Evolutionary conservation across 108 stramenopile species (phyloP).

Genomic region (Aurantiochytrium sp.): DNA sequence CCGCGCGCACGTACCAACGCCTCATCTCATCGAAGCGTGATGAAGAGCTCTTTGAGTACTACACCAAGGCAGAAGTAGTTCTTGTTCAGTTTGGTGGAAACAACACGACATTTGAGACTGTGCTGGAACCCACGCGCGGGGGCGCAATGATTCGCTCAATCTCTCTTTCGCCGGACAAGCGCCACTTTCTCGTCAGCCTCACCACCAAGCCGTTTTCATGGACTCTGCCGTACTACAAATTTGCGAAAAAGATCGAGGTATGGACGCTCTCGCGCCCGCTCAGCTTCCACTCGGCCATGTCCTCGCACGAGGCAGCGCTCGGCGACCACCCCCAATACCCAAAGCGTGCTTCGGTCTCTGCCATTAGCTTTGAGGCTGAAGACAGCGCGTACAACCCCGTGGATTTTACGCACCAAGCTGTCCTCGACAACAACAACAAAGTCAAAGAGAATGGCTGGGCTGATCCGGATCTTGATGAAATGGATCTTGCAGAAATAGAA

Average conservation of each 20-base stretch:
- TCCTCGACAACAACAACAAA: neutral
- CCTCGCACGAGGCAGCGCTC: neutral
- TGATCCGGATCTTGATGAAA: neutral
- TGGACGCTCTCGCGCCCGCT: neutral
- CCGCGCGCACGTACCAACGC: neutral
- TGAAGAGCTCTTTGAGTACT: conserved; percentile 4
- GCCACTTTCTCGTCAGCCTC: neutral
- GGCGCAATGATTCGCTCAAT: neutral
- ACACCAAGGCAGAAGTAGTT: neutral
- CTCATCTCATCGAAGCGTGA: neutral
- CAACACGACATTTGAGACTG: neutral
- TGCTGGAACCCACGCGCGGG: neutral
- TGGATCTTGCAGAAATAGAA: neutral
- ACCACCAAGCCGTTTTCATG: neutral
- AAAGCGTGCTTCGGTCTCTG: neutral
- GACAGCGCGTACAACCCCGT: neutral
- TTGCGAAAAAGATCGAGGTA: neutral
- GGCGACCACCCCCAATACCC: neutral
- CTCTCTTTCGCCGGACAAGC: neutral
- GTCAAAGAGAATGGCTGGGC: neutral
- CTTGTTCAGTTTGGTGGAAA: neutral
- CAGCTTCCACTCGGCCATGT: neutral
- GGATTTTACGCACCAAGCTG: conserved; percentile 1
- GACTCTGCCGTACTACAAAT: neutral
- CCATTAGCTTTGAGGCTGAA: neutral